Evolutionary conservation across 1,139 yeast genomes (phyloP), one percentile per base, ranked within the genome.

Genomic region (Hyphopichia pseudoburtonii): DNA sequence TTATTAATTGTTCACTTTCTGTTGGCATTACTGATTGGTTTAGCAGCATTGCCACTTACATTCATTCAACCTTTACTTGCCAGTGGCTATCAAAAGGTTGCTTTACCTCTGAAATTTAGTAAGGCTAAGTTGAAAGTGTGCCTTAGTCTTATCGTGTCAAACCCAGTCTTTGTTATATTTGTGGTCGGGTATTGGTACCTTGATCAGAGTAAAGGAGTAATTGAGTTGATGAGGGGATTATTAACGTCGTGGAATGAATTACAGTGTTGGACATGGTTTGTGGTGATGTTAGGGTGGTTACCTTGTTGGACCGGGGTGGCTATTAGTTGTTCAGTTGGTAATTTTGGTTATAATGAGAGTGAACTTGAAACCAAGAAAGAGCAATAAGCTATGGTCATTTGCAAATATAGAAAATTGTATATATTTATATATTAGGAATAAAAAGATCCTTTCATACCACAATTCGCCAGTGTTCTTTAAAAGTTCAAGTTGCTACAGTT

Each of bases 231-330:
- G 48, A 56, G 60, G 22, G 79, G 80, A 1, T 64, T 87, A 18
- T 57, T 81, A 12, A 67, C 76, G 19, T 79, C 89, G 2, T 86
- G 92, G 86, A 56, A 67, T 25, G 79, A 82, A 27, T 64, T 86
- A 39, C 86, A 84, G 45, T 82, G 86, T 44, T 88, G 96, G 94
- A 86, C 96, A 0, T 88, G 96, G 95, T 75, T 78, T 41, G 76
- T 87, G 16, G 60, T 89, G 4, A 69, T 80, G 34, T 66, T 84
- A 29, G 84, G 89, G 0, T 89, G 96, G 96, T 63, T 82, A 34
- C 95, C 97, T 1, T 73, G 81, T 2, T 90, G 97, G 97, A 39
- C 80, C 2, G 60, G 76, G 17, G 65, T 78, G 15, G 70, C 78
- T 1, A 36, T 61, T 18, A 53, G 61, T 34, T 56, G 59, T 39